Base-by-base conservation (phyloP, 129 eudicot species). In the Arctium minus region DNA sequence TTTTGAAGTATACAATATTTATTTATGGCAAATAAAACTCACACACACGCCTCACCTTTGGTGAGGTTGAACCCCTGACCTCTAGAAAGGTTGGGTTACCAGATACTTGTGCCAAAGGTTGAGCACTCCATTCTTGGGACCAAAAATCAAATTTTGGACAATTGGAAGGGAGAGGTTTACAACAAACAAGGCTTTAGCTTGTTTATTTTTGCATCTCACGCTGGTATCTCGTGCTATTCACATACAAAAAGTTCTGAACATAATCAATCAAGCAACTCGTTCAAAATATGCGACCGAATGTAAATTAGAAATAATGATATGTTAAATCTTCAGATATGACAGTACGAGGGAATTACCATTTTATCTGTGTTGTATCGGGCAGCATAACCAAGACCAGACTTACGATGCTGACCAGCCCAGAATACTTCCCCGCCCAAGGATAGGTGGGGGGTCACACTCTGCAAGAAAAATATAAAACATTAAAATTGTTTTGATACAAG, bases 341-440 rank as follows among this genome's bases (percentile, higher is more conserved):
- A 39, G 22, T 44, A 80, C 33, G 33, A 40, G 6, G 11, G 31
- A 44, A 70, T 70, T 88, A 94, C 98, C 97, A 90, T 91, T 90
- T 94, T 91, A 78, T 94, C 94, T 11, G 91, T 91, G 90, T 83
- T 88, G 86, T 89, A 94, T 75, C 97, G 90, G 12, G 92, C 97
- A 72, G 92, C 94, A 86, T 87, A 91, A 39, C 94, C 94, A 75
- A 87, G 81, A 56, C 98, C 98, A 40, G 98, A 94, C 76, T 94
- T 94, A 27, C 97, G 86, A 82, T 90, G 97, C 75, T 90, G 97
- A 80, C 98, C 98, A 74, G 94, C 92, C 97, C 97, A 94, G 81
- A 94, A 94, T 68, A 94, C 91, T 88, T 94, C 98, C 86, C 94
- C 98, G 31, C 98, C 98, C 83, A 94, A 78, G 4, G 94, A 84